Evolutionary conservation across 2,329 filamentous ascomycete genomes (phyloP), one percentile per base, ranked within the genome.

Genomic region (Didymella pinodella): DNA sequence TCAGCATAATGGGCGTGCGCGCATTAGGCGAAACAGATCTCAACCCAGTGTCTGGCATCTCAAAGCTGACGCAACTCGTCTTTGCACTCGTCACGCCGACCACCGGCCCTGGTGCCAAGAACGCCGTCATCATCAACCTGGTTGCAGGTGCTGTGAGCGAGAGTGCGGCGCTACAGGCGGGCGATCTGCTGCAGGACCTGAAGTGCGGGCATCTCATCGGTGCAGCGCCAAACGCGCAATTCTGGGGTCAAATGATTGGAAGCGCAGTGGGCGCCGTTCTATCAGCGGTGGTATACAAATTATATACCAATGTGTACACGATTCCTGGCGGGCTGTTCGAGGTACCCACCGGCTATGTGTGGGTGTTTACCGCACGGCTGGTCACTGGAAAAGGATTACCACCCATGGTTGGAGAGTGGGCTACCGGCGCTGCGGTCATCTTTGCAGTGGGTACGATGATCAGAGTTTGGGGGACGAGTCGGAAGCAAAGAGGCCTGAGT

Each of bases 41-140:
- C 10, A 98, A 98, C 73, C 95, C 95, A 0, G 95, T 98, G 2
- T 96, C 92, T 1, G 95, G 95, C 32, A 99, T 98, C 77, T 94
- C 90, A 74, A 99, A 99, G 80, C 85, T 99, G 3, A 96, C 95
- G 0, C 95, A 99, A 77, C 86, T 99, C 2, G 90, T 98, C 73
- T 98, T 99, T 76, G 95, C 95, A 2, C 80, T 97, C 48, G 91
- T 96, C 38, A 93, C 96, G 2, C 93, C 95, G 0, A 73, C 69
- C 0, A 70, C 71, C 0, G 88, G 92, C 69, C 74, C 71, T 0
- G 66, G 62, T 7, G 71, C 73, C 2, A 90, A 90, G 68, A 93
- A 93, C 40, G 92, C 92, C 12, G 89, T 99, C n/a, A 84, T 97
- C 55, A 96, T 97, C 73, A 99, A 99, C 73, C 85, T 99, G 1